Evolutionary conservation across 2,329 filamentous ascomycete genomes (phyloP), one percentile per base, ranked within the genome.

Genomic region (Hymenoscyphus salicellus): DNA sequence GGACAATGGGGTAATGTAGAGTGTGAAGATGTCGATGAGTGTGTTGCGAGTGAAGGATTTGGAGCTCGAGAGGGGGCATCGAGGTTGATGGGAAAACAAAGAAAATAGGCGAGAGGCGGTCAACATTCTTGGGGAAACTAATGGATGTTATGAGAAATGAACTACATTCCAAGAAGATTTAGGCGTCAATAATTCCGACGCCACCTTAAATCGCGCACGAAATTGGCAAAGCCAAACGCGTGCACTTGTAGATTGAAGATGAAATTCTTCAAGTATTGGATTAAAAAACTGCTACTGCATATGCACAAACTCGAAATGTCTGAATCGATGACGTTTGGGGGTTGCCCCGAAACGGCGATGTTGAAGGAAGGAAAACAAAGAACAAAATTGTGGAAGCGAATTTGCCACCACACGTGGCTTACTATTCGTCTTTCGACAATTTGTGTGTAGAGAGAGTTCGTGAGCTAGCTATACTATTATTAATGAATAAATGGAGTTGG

Each of bases 91-190:
- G 30, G 55, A 49, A 32, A 49, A 60, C 58, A 60, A 49, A 49
- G 55, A 56, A 56, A 56, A 30, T 33, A 33, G 16, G 17, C 17
- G 41, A 23, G 36, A 28, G 38, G 58, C 38, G 41, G 28, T 6
- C 36, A 59, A 28, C 61, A 62, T 62, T 62, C 61, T 62, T 62
- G 7, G 17, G 20, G 33, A 62, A 23, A 14, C n/a, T 30, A 62
- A 52, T 55, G 49, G 49, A n/a, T 56, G 32, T 23, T 55, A 23
- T 41, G 32, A 56, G 36, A 62, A 62, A 56, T 62, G 49, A 28
- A 57, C 52, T 57, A 57, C 60, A 62, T 62, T 62, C 60, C 49
- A 38, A 6, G 10, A n/a, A 43, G 26, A 16, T 14, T 32, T 32
- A 33, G 55, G 55, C 28, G 16, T 30, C 28, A 56, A 56, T 20